These are phyloP conservation scores for Pachysandra terminalis DNA, from an alignment of 164 flowering plant genomes.

Conservation along the genomic window DNA sequence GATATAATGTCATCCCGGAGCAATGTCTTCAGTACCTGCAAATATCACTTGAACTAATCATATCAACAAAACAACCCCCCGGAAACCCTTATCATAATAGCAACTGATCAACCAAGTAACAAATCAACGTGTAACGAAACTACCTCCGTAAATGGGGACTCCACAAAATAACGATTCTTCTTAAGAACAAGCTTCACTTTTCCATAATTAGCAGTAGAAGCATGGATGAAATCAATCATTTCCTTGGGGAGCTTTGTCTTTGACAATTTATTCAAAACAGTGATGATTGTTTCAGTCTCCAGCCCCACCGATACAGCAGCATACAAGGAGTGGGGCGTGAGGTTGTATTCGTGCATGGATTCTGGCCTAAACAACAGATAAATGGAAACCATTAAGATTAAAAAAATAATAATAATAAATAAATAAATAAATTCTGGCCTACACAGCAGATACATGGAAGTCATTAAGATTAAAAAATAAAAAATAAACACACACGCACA, in stretches of 20 bases:
- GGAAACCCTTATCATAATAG: not conserved
- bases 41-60: not conserved
- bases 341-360: constrained; percentile 85
- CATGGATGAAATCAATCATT: constrained; percentile 78
- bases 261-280: constrained; percentile 62
- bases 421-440: constrained; percentile 80
- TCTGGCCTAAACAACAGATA: constrained; percentile 76
- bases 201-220: constrained; percentile 92
- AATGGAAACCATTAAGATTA: constrained; percentile 1
- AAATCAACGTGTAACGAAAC: too few relatives aligned
- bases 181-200: constrained; percentile 98
- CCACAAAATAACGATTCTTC: constrained; percentile 88
- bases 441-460: too few relatives aligned
- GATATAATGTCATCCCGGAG: constrained; percentile 54
- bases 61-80: not conserved
- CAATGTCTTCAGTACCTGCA: constrained; percentile 58
- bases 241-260: constrained; percentile 72
- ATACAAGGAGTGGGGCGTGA: constrained; percentile 87
- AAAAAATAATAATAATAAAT: too few relatives aligned
- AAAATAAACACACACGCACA: too few relatives aligned
- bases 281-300: constrained; percentile 78
- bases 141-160: constrained; percentile 95
- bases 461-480: too few relatives aligned
- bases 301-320: constrained; percentile 98
- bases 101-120: not conserved